Percentiles rank a stretch among this genome's conserved stretches.
Conservation (phyloP, 306 rosid species). For the Urtica urens region DNA sequence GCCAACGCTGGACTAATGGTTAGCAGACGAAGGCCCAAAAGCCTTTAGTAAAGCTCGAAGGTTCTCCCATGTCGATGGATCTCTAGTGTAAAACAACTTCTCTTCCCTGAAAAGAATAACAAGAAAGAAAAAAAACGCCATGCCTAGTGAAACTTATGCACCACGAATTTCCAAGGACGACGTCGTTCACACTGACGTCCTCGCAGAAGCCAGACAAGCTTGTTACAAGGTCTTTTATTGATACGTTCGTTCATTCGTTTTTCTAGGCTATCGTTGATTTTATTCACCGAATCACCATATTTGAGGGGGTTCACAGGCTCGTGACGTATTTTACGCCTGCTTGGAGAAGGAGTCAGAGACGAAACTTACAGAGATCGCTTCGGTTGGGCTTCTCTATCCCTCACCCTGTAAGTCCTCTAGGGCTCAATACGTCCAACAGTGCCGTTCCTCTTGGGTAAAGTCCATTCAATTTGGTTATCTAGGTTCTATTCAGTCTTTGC, state of each 20-base stretch:
- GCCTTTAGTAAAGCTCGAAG: no score
- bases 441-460: constrained; percentile 84
- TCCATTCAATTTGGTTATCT: no score
- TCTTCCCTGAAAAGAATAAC: no score
- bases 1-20: no score
- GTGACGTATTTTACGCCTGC: constrained; percentile 81
- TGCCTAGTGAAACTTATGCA: constrained; percentile 52
- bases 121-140: constrained; percentile 7
- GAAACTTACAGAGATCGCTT: constrained; percentile 78
- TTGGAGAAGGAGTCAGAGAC: constrained; percentile 56
- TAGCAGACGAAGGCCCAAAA: no score
- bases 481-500: neutral
- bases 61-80: no score
- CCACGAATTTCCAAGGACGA: constrained; percentile 35
- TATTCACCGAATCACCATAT: neutral
- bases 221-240: constrained; percentile 64
- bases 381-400: constrained; percentile 84
- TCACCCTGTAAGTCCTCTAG: constrained; percentile 50
- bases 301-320: constrained; percentile 37
- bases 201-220: constrained; percentile 54
- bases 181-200: constrained; percentile 60
- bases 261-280: neutral
- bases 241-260: neutral
- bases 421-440: constrained; percentile 48
- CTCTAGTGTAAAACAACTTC: no score